Evolutionary conservation across 108 stramenopile species (phyloP), one percentile per base, ranked within the genome.

Genomic region (Cyclotella kingstonii): DNA sequence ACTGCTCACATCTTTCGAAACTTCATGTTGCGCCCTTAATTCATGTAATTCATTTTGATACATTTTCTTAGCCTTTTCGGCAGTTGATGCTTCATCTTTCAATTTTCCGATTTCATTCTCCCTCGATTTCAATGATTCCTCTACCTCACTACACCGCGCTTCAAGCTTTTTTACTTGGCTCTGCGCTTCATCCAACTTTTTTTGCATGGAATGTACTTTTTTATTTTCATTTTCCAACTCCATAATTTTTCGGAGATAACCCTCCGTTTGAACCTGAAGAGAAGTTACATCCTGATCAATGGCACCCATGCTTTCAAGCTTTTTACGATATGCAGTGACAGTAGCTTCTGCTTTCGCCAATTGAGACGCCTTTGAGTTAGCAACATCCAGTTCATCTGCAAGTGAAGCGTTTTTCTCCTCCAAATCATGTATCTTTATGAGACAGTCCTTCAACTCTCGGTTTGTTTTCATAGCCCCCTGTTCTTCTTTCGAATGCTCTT

Each of bases 381-480:
- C 88, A 49, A 89, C 84, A 54, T 93, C 91, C 51, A 93, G 61
- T 31, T 93, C 91, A 60, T 93, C 91, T 14, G 83, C 91, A 29
- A 93, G 75, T 29, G 84, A 78, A 28, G 86, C 83, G 54, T 77
- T 86, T 59, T 82, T 75, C 31, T 87, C 86, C 44, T 76, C 74
- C 70, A 85, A 62, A 31, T 87, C 86, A 35, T 52, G 65, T 28
- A 87, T 77, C 34, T 80, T 76, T 7, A 80, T 56, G 59, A 84
- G 84, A 11, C 70, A 66, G 45, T 86, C 86, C 26, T 90, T 85
- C 12, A 87, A 78, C 8, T 66, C 77, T 3, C 60, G 65, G 4
- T 86, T 85, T 0, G 80, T 68, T 41, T 75, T 80, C 47, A 59
- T 58, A 26, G 83, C 47, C 21, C 84, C 77, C 59, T 89, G 84